phyloP scores from a whole-genome alignment of 2,329 filamentous ascomycete species.

The Ascochyta koolunga region DNA sequence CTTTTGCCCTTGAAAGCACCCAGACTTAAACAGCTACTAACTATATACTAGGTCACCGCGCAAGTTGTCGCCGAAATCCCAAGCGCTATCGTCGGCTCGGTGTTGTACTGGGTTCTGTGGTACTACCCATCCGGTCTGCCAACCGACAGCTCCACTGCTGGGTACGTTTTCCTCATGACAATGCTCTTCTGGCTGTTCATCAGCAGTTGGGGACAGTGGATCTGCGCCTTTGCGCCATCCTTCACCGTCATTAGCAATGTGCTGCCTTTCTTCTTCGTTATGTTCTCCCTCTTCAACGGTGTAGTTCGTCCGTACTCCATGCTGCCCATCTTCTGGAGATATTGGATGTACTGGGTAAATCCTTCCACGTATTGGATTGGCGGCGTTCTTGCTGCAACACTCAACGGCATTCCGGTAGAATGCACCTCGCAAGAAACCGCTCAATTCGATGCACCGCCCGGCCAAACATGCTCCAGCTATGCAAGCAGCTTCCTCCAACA shows the following conservation, averaged over 20 bases:
- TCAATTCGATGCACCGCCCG: conserved; percentile 68
- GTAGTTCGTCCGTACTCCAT: conserved; percentile 71
- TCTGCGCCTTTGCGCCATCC: conserved; percentile 78
- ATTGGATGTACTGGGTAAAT: conserved; percentile 74
- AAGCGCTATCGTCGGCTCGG: conserved; percentile 65
- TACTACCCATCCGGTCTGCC: conserved; percentile 78
- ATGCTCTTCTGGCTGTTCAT: conserved; percentile 80
- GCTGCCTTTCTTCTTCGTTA: conserved; percentile 81
- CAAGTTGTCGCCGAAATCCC: conserved; percentile 77
- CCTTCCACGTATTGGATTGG: conserved; percentile 75
- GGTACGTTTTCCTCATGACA: conserved; percentile 80
- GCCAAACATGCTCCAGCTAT: conserved; percentile 69
- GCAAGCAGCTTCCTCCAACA: conserved; percentile 64
- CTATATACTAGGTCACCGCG: conserved; percentile 59
- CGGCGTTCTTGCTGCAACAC: conserved; percentile 69
- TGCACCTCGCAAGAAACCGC: conserved; percentile 63
- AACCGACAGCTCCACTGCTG: conserved; percentile 66
- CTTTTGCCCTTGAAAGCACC: background rate
- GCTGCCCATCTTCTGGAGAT: conserved; percentile 73
- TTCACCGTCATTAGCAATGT: conserved; percentile 78
- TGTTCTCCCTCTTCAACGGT: conserved; percentile 78
- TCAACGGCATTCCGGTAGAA: conserved; percentile 56
- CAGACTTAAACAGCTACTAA: background rate
- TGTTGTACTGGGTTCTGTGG: conserved; percentile 77
- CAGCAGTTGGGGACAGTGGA: conserved; percentile 80